A percentile compares a stretch with the other conserved stretches of the same genome.
Conservation (phyloP, 805 yeast species). For the Hanseniaspora pseudoguilliermondii region DNA sequence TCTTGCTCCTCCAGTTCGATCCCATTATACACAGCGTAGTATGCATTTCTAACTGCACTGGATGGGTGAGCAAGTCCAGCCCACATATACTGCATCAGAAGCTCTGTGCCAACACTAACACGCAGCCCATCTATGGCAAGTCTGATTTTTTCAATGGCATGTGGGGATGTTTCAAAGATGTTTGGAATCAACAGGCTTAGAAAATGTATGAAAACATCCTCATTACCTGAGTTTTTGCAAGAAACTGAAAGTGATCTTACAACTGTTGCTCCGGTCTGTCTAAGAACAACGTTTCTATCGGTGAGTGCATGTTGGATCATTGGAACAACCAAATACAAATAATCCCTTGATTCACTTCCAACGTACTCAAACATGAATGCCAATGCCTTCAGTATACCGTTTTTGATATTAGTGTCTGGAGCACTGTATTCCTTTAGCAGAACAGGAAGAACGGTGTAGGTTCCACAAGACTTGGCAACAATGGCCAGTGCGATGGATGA, state of each 20-base stretch:
- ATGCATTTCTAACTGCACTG: slow-evolving; percentile 65
- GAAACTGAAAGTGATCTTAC: slow-evolving; percentile 71
- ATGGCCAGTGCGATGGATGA: slow-evolving; percentile 97
- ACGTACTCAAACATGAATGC: slow-evolving; percentile 87
- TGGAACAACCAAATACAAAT: slow-evolving; percentile 67
- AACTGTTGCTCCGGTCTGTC: slow-evolving; percentile 90
- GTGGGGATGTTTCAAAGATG: slow-evolving; percentile 88
- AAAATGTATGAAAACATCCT: slow-evolving; percentile 72
- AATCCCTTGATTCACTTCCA: slow-evolving; percentile 67
- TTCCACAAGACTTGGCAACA: slow-evolving; percentile 85
- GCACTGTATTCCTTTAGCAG: slow-evolving; percentile 88
- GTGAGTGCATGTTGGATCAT: slow-evolving; percentile 78
- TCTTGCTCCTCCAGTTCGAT: slow-evolving; percentile 66
- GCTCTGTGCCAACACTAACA: slow-evolving; percentile 62
- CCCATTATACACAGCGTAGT: slow-evolving; percentile 71
- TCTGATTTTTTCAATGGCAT: slow-evolving; percentile 68
- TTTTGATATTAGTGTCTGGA: slow-evolving; percentile 86
- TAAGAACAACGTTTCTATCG: slow-evolving; percentile 80
- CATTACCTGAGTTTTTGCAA: slow-evolving; percentile 60
- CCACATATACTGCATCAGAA: slow-evolving; percentile 63
- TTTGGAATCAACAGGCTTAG: slow-evolving; percentile 78
- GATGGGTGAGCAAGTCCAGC: slow-evolving; percentile 93
- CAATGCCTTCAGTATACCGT: slow-evolving; percentile 84
- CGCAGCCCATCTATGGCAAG: slow-evolving; percentile 70
- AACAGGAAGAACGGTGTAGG: slow-evolving; percentile 88